Evolutionary conservation across 768 basidiomycete genomes (phyloP).

Genomic region (Lyophyllum semitale): DNA sequence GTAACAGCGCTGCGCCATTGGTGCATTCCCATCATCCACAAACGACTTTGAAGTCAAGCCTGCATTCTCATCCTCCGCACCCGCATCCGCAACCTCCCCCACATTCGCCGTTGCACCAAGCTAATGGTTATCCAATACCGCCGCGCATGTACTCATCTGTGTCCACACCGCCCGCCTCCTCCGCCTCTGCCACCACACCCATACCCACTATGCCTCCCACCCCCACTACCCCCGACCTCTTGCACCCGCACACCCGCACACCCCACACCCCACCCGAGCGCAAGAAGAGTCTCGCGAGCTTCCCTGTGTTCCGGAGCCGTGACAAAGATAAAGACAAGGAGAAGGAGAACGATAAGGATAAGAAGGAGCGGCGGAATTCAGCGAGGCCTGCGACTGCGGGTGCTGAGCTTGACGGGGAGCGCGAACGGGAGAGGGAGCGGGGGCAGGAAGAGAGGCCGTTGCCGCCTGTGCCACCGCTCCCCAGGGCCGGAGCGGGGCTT

Average conservation of each 20-base stretch:
- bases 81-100: conserved; percentile 19
- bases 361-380: conserved; percentile 2
- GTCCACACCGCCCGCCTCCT: conserved; percentile 9
- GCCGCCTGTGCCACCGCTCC: conserved; percentile 10
- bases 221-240: not conserved
- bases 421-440: conserved; percentile 5
- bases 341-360: conserved; percentile 5
- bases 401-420: conserved; percentile 14
- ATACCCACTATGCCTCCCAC: not conserved
- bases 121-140: conserved; percentile 9
- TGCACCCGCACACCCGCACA: not conserved
- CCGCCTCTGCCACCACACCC: not conserved
- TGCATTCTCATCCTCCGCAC: not conserved
- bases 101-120: conserved; percentile 5
- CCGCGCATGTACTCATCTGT: conserved; percentile 9
- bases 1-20: not conserved
- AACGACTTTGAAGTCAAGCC: not conserved
- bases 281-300: conserved; percentile 12
- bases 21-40: not conserved
- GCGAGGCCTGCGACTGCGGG: conserved; percentile 43
- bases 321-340: conserved; percentile 12
- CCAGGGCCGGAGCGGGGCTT: not conserved
- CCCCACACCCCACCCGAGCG: conserved; percentile 3
- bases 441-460: conserved; percentile 14
- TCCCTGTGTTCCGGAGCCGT: conserved; percentile 6